Percentiles rank a stretch among this genome's conserved stretches.
These are phyloP conservation scores for Kandelia obovata DNA, from an alignment of 345 rosid species.

Conservation along the genomic window DNA sequence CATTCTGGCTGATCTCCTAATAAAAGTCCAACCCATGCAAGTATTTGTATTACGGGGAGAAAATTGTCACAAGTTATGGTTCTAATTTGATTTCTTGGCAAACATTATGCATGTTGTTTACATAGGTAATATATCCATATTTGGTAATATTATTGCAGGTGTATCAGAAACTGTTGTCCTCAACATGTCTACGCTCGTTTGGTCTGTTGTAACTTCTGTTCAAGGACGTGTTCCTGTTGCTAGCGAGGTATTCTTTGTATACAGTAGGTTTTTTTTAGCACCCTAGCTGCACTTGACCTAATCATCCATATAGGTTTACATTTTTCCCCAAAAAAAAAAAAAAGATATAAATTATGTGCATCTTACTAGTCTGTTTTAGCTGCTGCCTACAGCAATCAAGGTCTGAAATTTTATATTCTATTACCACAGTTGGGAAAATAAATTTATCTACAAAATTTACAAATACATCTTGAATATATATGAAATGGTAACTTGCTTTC, in stretches of 20 bases:
- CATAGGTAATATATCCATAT: constrained; percentile 5
- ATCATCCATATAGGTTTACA: no score
- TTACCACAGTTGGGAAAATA: no score
- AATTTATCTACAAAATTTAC: no score
- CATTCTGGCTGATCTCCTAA: background rate
- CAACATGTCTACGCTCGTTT: constrained; percentile 93
- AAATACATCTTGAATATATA: no score
- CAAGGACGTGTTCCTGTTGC: constrained; percentile 93
- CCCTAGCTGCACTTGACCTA: background rate
- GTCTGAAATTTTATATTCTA: no score
- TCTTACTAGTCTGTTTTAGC: no score
- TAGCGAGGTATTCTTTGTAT: constrained; percentile 68
- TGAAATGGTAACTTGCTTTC: background rate
- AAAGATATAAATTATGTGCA: no score
- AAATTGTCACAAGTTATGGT: background rate
- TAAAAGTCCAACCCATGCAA: background rate
- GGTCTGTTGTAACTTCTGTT: constrained; percentile 85
- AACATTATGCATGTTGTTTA: background rate
- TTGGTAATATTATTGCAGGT: constrained; percentile 49
- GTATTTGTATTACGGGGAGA: background rate
- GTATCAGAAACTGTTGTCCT: constrained; percentile 86
- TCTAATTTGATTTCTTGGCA: background rate
- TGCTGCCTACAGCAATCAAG: no score
- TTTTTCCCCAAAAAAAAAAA: no score
- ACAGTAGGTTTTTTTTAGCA: background rate